Base-by-base conservation (phyloP, 202 grass and related monocot genomes). In the Brachypodium distachyon region DNA sequence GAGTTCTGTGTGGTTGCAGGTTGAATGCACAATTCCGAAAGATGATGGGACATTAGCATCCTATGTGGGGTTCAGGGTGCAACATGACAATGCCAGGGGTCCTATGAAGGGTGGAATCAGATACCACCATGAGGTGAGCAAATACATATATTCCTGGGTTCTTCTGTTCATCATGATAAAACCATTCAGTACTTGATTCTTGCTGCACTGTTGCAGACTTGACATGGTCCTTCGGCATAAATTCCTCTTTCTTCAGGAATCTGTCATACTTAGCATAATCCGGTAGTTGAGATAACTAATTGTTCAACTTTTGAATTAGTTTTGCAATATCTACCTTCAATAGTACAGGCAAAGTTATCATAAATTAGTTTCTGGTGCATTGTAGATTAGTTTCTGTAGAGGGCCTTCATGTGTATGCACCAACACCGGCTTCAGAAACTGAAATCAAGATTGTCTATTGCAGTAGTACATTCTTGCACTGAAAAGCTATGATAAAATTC, bases 71-170 rank as follows among this genome's bases (percentile, higher is more conserved):
- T 99, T 99, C 81, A 79, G 96, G 70, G 89, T 99, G 56, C 96
- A 99, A 67, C 96, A 99, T 73, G 96, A 99, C 78, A 99, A 99
- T 75, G 96, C 96, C 57, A 99, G 96, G 85, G 96, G 96, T 34
- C 96, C 96, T 68, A 99, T 99, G 96, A 99, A 99, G 78, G 96
- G 96, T 36, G 96, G 96, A 72, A 99, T 99, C 92, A 88, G 96
- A 93, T 99, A 99, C 96, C 96, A 99, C 78, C 92, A 84, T 49
- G 96, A 99, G 96, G 96, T 96, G 29, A 49, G 91, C 42, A 62
- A 37, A 38, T 11, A 28, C 51, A 38, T 42, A 33, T 67, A 44
- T 73, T 90, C 40, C 17, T 81, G 13, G 65, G 29, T 39, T 61
- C 39, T 61, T 70, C 36, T 87, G 32, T 69, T 62, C 61, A 56